Percentiles rank a stretch among this genome's conserved stretches.
Conservation (phyloP, 768 basidiomycete genomes). For the Mycena belliarum region DNA sequence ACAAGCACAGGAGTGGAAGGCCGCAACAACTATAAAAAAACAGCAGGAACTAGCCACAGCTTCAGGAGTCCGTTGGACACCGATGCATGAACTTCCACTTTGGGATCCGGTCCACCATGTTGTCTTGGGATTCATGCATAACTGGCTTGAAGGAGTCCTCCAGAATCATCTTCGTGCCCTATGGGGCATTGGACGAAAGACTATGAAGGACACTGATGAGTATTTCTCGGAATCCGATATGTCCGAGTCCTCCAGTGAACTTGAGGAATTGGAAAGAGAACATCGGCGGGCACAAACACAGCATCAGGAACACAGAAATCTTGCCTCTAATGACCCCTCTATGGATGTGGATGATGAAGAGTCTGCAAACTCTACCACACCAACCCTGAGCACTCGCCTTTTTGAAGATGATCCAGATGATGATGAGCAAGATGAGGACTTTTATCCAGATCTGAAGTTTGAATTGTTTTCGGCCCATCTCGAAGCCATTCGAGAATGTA, state of each 20-base stretch:
- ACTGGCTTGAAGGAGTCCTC: neutral
- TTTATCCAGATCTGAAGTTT: neutral
- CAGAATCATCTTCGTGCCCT: neutral
- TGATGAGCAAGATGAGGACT: neutral
- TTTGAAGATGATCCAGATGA: neutral
- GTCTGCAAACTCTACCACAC: neutral
- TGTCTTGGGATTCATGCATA: neutral
- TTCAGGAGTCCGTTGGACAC: neutral
- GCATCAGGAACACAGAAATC: neutral
- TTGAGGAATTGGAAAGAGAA: neutral
- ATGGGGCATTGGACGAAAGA: slow-evolving; percentile 4
- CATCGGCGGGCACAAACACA: neutral
- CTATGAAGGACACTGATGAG: neutral
- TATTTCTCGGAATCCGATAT: neutral
- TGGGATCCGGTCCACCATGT: neutral
- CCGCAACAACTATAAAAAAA: neutral
- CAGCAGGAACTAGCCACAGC: neutral
- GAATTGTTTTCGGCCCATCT: neutral
- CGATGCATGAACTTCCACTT: neutral
- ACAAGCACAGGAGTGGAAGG: neutral
- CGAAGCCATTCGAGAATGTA: neutral
- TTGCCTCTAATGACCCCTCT: neutral
- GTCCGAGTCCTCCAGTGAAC: neutral
- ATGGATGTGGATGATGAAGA: neutral
- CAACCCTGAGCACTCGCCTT: neutral